These are phyloP conservation scores for Neospora caninum DNA, from an alignment of 169 alveolate genomes.

Conservation along the genomic window DNA sequence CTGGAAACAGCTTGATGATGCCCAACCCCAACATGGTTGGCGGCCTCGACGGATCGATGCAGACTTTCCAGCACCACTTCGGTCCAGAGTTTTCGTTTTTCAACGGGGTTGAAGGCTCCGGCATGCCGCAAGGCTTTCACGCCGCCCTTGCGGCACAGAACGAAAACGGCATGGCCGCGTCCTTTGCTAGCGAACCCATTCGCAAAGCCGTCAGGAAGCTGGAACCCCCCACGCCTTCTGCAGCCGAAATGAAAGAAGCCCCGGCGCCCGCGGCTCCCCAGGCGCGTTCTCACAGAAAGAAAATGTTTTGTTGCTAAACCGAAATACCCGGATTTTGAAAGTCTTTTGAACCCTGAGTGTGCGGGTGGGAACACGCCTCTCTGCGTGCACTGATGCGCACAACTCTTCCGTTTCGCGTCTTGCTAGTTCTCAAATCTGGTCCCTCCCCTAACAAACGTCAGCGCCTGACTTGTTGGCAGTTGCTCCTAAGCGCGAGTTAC, in stretches of 20 bases:
- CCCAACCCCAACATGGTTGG: neutral
- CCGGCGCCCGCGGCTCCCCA: neutral
- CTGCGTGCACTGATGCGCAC: too few relatives aligned
- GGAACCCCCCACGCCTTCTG: slow-evolving; percentile 26
- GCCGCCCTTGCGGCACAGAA: slow-evolving; percentile 27
- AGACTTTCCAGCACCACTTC: slow-evolving; percentile 50
- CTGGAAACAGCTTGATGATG: neutral
- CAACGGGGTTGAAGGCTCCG: slow-evolving; percentile 28
- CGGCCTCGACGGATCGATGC: slow-evolving; percentile 40
- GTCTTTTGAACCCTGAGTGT: neutral
- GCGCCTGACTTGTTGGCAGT: too few relatives aligned
- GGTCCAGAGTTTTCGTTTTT: slow-evolving; percentile 51
- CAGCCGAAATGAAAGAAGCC: neutral
- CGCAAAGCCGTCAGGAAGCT: slow-evolving; percentile 56
- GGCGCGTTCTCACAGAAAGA: slow-evolving; percentile 11
- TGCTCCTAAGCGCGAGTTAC: too few relatives aligned
- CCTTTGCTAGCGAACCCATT: slow-evolving; percentile 31
- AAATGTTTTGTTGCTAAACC: slow-evolving; percentile 40
- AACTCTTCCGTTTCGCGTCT: too few relatives aligned
- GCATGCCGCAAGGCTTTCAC: slow-evolving; percentile 66
- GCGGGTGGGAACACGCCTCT: neutral
- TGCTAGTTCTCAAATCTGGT: too few relatives aligned
- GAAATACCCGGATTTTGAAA: neutral
- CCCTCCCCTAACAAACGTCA: too few relatives aligned
- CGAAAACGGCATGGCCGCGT: neutral